Conservation (phyloP, 2,329 filamentous ascomycete genomes). For the Amylocarpus encephaloides region DNA sequence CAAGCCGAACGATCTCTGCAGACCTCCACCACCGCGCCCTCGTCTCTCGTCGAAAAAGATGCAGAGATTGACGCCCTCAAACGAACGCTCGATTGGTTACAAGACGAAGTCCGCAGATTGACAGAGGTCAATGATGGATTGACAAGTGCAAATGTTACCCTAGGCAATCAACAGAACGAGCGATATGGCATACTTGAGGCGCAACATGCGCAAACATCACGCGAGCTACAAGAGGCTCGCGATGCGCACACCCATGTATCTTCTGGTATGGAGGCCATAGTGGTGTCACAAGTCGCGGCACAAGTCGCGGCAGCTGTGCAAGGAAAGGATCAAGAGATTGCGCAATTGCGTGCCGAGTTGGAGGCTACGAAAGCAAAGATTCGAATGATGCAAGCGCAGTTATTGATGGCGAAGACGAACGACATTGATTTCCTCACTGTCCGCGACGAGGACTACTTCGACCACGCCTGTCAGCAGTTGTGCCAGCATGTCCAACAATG, state of each 20-base stretch:
- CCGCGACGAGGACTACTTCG: conserved; percentile 91
- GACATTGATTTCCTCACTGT: conserved; percentile 71
- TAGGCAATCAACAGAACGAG: conserved; percentile 69
- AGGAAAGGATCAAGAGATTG: conserved; percentile 79
- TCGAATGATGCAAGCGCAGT: conserved; percentile 50
- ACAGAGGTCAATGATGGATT: conserved; percentile 78
- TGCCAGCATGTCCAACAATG: conserved; percentile 96
- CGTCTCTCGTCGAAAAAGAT: conserved; percentile 73
- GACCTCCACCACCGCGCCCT: conserved; percentile 56
- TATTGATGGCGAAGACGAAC: conserved; percentile 51
- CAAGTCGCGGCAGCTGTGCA: conserved; percentile 61
- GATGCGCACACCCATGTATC: conserved; percentile 57
- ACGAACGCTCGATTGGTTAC: conserved; percentile 70
- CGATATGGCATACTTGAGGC: conserved; percentile 62
- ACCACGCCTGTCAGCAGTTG: conserved; percentile 85
- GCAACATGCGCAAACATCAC: conserved; percentile 58
- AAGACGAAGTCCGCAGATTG: conserved; percentile 73
- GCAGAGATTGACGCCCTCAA: conserved; percentile 78
- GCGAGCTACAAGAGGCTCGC: conserved; percentile 64
- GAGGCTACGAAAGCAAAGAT: conserved; percentile 62
- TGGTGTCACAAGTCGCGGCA: conserved; percentile 54
- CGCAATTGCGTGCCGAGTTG: conserved; percentile 67
- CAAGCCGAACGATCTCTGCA: conserved; percentile 61
- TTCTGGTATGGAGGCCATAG: conserved; percentile 54
- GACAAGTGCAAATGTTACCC: conserved; percentile 66